Evolutionary conservation across 768 basidiomycete genomes (phyloP).

Genomic region (Coprinellus micaceus): DNA sequence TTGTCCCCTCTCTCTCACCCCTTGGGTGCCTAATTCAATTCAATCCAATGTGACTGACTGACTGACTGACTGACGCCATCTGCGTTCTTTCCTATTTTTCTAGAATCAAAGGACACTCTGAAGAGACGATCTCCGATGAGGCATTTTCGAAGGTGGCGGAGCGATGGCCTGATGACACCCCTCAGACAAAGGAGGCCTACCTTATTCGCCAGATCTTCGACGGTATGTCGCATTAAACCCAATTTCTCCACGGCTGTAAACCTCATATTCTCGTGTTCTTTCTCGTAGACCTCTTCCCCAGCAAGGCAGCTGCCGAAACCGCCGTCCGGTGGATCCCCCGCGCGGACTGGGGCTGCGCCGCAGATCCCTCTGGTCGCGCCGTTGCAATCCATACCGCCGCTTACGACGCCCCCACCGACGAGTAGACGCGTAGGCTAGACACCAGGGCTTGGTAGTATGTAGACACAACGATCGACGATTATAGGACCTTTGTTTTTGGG

Average conservation of each 20-base stretch:
- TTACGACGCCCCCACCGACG: constrained; percentile 45
- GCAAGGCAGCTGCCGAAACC: constrained; percentile 80
- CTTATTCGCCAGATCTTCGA: constrained; percentile 91
- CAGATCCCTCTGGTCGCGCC: constrained; percentile 93
- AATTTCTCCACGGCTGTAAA: background rate
- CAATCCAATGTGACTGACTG: no score
- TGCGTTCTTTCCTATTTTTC: constrained; percentile 5
- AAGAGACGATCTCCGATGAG: constrained; percentile 72
- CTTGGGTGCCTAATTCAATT: no score
- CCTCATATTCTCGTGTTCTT: constrained; percentile 7
- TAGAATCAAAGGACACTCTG: constrained; percentile 90
- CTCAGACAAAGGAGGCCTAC: constrained; percentile 97
- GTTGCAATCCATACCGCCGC: constrained; percentile 96
- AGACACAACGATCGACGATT: no score
- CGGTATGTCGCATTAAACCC: constrained; percentile 42
- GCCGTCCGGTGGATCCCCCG: constrained; percentile 97
- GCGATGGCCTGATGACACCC: constrained; percentile 76
- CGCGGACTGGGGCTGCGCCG: constrained; percentile 93
- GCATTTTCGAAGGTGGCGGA: constrained; percentile 66
- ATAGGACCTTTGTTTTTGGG: no score
- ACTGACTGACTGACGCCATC: background rate
- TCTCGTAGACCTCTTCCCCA: constrained; percentile 70
- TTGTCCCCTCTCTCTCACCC: background rate
- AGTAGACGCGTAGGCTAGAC: constrained; percentile 10
- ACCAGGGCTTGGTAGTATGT: no score